Base-by-base conservation (phyloP, 352 stramenopile species). In the Pythium chondricola region DNA sequence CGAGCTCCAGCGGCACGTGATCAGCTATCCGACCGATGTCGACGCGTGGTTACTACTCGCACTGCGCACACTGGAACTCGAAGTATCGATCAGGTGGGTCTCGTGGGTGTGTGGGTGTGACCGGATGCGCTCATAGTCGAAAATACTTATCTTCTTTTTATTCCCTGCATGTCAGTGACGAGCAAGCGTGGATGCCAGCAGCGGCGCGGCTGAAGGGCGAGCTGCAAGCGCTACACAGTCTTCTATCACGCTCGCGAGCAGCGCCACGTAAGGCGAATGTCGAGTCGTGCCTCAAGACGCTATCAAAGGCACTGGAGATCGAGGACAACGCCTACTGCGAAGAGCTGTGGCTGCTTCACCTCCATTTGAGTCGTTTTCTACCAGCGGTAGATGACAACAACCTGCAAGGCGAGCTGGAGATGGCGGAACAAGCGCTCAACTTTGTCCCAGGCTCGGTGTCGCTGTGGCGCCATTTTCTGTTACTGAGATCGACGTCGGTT, bases 271-370 rank as follows among this genome's bases (percentile, higher is more conserved):
- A 58, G 11, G 35, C 24, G 4, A 55, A 56, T 10, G 18, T 74
- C 4, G 37, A 57, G 32, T 21, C 45, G 32, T 62, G 56, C 22
- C 46, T 74, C 6, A 48, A 61, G 14, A 65, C 50, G 27, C 49
- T 74, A 20, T 67, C 65, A 27, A 45, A 61, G 14, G 65, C 65
- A 3, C 36, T 74, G 5, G 65, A 74, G 40, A 32, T 74, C 26
- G 65, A 74, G 35, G 44, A 44, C 11, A 74, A 74, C 30, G 65
- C 65, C 17, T 70, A 67, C 26, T 68, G 48, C 11, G 65, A 70
- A 38, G 61, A 54, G 22, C 43, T 70, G 18, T 74, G 65, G 65
- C 30, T 68, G 5, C 37, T 67, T 17, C 63, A 74, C 14, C 37
- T 74, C 20, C 61, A 56, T 14, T 32, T 74, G 20, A 63, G 61